Evolutionary conservation across 2,329 filamentous ascomycete species (phyloP).

Genomic region (Sclerotiophoma versabilis): DNA sequence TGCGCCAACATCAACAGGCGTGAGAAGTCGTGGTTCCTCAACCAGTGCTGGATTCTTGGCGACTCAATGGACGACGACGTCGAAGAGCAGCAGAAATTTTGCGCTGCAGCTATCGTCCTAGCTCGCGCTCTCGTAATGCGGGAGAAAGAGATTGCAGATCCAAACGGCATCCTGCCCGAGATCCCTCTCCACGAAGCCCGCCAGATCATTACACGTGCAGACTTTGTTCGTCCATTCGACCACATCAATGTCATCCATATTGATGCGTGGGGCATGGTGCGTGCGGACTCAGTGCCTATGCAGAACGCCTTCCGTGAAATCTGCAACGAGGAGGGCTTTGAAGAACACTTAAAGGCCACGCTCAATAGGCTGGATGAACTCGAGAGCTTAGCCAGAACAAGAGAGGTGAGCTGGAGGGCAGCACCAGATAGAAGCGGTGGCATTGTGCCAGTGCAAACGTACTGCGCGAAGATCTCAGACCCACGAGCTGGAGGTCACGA

Average conservation of each 20-base stretch:
- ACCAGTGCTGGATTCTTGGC: conserved; percentile 77
- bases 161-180: conserved; percentile 74
- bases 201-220: conserved; percentile 91
- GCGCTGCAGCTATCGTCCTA: conserved; percentile 90
- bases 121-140: conserved; percentile 86
- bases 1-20: conserved; percentile 74
- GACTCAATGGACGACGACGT: conserved; percentile 90
- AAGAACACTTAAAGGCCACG: conserved; percentile 80
- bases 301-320: conserved; percentile 88
- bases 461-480: conserved; percentile 35
- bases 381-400: conserved; percentile 87
- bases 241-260: conserved; percentile 95
- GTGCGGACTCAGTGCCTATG: conserved; percentile 95
- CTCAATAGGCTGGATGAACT: conserved; percentile 85
- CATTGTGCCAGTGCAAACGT: conserved; percentile 39
- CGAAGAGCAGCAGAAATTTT: conserved; percentile 96
- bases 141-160: conserved; percentile 68
- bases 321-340: conserved; percentile 76
- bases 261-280: conserved; percentile 82
- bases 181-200: conserved; percentile 57
- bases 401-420: conserved; percentile 92
- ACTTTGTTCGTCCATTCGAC: conserved; percentile 91
- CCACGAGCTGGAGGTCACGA: conserved; percentile 7
- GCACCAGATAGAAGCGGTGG: conserved; percentile 37
- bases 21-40: conserved; percentile 82